Evolutionary conservation across 2,329 filamentous ascomycete species (phyloP), one percentile per base, ranked within the genome.

Genomic region (Pseudopyricularia cyperi): DNA sequence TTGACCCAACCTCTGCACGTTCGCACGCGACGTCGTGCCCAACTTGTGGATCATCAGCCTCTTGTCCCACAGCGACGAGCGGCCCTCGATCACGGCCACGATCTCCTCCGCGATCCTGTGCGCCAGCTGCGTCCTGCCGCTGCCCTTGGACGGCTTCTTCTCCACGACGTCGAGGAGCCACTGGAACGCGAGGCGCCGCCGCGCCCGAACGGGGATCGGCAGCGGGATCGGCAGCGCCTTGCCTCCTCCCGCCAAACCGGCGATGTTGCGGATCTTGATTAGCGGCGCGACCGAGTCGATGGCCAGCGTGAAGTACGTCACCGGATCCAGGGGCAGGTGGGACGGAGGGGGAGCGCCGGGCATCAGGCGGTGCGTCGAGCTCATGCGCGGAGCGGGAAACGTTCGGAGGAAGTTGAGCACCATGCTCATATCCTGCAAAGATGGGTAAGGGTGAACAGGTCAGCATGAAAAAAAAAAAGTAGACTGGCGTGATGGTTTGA

Each of bases 211-310:
- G 1, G 75, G 72, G 19, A 97, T 73, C 1, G 93, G 91, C 22
- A 83, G 74, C 0, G 93, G 93, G 34, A 96, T 77, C 52, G 91
- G 88, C 54, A 96, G 77, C 12, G 88, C 79, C 34, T 80, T 77
- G 67, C 93, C 93, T 72, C 93, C 93, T 68, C 91, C 91, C 1
- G 85, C 87, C 34, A 86, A 79, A 58, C 89, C 89, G 61, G 81
- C 81, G 60, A 89, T 78, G 55, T 78, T 77, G 52, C 82, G 80
- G 62, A 98, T 83, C 58, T 85, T 84, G 62, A 98, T 73, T 15
- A 98, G 77, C 9, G 93, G 93, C 1, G 90, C 88, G 24, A 98
- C 85, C 9, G 88, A 94, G 74, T 98, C 93, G 61, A 98, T 83
- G 32, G 90, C 89, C 32, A 94, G 76, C 12, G 85, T 88, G 48